These are phyloP conservation scores for Bruguiera gymnorhiza DNA, from an alignment of 345 rosid species.

Conservation along the genomic window DNA sequence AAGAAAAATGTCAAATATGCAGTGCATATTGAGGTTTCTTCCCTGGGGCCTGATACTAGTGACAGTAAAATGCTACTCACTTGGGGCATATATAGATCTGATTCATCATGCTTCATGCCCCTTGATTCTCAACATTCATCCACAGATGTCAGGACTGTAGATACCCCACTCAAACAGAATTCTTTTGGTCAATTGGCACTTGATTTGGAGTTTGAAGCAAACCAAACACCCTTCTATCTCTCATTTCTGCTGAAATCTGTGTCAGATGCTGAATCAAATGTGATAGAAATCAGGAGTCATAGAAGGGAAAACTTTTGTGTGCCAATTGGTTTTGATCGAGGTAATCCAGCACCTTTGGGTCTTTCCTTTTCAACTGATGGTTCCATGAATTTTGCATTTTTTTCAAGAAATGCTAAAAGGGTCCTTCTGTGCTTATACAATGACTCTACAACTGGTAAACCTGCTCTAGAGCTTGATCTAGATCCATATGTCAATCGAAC, in stretches of 20 bases:
- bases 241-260: conserved; percentile 63
- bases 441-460: conserved; percentile 46
- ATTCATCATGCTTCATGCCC: conserved; percentile 54
- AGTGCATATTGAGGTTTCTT: conserved; percentile 60
- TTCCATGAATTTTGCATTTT: conserved; percentile 67
- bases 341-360: conserved; percentile 72
- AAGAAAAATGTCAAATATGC: conserved; percentile 50
- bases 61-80: conserved; percentile 42
- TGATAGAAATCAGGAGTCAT: conserved; percentile 56
- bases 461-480: conserved; percentile 88
- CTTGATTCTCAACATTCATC: conserved; percentile 36
- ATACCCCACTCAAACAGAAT: conserved; percentile 44
- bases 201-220: conserved; percentile 69
- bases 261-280: conserved; percentile 22
- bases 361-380: conserved; percentile 60
- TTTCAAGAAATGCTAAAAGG: conserved; percentile 54
- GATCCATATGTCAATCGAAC: conserved; percentile 80
- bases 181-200: conserved; percentile 39
- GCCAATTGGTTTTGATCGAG: conserved; percentile 72
- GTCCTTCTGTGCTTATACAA: conserved; percentile 69
- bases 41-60: conserved; percentile 33
- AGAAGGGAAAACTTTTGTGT: conserved; percentile 58
- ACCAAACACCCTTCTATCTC: conserved; percentile 64
- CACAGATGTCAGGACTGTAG: conserved; percentile 39
- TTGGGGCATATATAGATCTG: conserved; percentile 71